Conservation (phyloP, 116 monocot species). For the Posidonia oceanica region DNA sequence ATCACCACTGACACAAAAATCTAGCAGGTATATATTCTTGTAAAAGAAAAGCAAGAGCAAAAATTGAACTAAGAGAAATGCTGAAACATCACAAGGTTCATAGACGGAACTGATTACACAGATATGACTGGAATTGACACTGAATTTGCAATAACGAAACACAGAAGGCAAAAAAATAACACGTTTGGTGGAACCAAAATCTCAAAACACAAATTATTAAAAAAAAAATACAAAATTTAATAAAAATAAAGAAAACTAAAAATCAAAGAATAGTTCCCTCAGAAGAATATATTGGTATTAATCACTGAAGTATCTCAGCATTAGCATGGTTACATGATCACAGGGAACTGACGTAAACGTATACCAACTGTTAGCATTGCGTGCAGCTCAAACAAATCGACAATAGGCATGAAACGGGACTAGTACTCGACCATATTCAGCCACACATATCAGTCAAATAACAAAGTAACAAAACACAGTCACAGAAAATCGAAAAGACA, state of each 20-base stretch:
- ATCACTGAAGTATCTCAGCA: constrained; percentile 4
- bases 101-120: not conserved
- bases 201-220: too few relatives aligned
- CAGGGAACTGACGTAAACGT: constrained; percentile 2
- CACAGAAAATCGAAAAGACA: too few relatives aligned
- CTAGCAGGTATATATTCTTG: not conserved
- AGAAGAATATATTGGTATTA: not conserved
- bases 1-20: not conserved
- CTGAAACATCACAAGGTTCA: not conserved
- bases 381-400: too few relatives aligned
- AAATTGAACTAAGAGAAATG: not conserved
- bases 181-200: too few relatives aligned
- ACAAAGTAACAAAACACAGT: too few relatives aligned
- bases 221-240: too few relatives aligned
- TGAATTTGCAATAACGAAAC: not conserved
- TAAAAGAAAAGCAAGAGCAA: too few relatives aligned
- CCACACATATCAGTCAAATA: too few relatives aligned
- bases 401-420: too few relatives aligned
- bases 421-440: too few relatives aligned
- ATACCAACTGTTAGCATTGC: too few relatives aligned
- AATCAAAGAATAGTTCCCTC: constrained; percentile 1
- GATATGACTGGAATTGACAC: not conserved
- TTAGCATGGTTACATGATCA: constrained; percentile 11
- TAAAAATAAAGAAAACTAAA: not conserved
- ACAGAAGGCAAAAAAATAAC: not conserved